phyloP scores from a whole-genome alignment of 768 basidiomycete genomes.

The Kondoa subrosea region DNA sequence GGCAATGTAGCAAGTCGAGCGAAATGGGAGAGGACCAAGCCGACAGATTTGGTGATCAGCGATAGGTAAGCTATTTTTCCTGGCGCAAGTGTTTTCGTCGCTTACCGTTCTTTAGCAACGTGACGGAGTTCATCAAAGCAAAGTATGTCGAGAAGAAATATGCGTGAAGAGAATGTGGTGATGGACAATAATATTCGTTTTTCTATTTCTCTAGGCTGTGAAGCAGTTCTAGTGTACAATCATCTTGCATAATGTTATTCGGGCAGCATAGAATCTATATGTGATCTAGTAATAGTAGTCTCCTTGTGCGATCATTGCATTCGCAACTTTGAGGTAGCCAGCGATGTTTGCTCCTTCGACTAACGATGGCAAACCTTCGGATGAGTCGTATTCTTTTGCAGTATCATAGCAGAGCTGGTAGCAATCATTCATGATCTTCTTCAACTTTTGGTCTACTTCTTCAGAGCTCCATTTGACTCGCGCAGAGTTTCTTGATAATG shows the following conservation, averaged over 20 bases:
- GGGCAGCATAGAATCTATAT: too few species aligned
- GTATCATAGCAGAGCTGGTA: conserved; percentile 45
- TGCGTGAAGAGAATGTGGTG: not conserved
- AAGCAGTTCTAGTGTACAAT: conserved; percentile 29
- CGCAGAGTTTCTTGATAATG: conserved; percentile 65
- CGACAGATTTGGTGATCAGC: not conserved
- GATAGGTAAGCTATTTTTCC: not conserved
- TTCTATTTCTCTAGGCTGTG: not conserved
- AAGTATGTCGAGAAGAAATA: conserved; percentile 3
- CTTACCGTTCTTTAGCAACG: not conserved
- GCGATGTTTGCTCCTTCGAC: conserved; percentile 54
- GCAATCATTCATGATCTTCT: conserved; percentile 52
- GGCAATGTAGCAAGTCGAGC: not conserved
- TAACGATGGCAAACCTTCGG: conserved; percentile 34
- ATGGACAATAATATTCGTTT: not conserved
- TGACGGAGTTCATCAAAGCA: not conserved
- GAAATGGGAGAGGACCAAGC: not conserved
- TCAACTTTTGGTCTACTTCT: conserved; percentile 53
- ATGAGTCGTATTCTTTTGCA: conserved; percentile 41
- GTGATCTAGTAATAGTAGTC: conserved; percentile 70
- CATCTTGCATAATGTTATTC: too few species aligned
- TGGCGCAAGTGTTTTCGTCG: not conserved
- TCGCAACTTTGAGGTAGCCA: conserved; percentile 51
- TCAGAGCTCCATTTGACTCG: conserved; percentile 46
- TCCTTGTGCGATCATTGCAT: conserved; percentile 57